Evolutionary conservation across 257 asterid species (phyloP).

Genomic region (Jaltomata sinuosa): DNA sequence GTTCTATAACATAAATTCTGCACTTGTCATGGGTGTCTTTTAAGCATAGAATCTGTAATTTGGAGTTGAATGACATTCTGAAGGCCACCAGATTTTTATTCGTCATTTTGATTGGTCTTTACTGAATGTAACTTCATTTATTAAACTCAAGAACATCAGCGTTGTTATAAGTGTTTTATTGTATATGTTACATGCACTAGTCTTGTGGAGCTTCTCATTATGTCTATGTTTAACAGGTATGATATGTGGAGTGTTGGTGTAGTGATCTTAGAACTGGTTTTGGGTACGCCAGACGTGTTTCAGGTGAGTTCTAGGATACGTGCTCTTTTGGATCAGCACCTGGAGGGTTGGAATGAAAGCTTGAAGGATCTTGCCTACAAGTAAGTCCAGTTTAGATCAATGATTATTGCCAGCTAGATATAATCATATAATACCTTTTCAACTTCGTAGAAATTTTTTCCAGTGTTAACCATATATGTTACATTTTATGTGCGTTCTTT

Average conservation of each 20-base stretch:
- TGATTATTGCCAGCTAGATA: not conserved
- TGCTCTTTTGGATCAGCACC: conserved; percentile 83
- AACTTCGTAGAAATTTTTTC: not conserved
- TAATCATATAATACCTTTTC: not conserved
- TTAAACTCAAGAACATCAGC: not conserved
- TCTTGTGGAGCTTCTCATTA: not conserved
- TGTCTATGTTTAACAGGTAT: conserved; percentile 48
- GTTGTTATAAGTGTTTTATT: not conserved
- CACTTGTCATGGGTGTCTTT: not conserved
- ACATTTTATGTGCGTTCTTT: not conserved
- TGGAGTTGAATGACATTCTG: not conserved
- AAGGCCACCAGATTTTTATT: not conserved
- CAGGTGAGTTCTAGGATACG: conserved; percentile 77
- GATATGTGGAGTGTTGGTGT: conserved; percentile 99
- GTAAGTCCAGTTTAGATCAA: conserved; percentile 32
- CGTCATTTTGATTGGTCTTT: not conserved
- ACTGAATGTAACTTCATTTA: not conserved
- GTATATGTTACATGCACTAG: not conserved
- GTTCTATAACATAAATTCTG: not conserved
- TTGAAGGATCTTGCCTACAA: conserved; percentile 90
- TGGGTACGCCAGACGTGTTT: conserved; percentile 93
- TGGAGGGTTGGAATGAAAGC: conserved; percentile 87
- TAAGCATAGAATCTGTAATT: not conserved
- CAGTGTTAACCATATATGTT: not conserved
- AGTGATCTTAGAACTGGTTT: conserved; percentile 77